A percentile compares a stretch with the other conserved stretches of the same genome.
Evolutionary conservation across 1,139 yeast species (phyloP).

Genomic region (Nakaseomyces bracarensis): DNA sequence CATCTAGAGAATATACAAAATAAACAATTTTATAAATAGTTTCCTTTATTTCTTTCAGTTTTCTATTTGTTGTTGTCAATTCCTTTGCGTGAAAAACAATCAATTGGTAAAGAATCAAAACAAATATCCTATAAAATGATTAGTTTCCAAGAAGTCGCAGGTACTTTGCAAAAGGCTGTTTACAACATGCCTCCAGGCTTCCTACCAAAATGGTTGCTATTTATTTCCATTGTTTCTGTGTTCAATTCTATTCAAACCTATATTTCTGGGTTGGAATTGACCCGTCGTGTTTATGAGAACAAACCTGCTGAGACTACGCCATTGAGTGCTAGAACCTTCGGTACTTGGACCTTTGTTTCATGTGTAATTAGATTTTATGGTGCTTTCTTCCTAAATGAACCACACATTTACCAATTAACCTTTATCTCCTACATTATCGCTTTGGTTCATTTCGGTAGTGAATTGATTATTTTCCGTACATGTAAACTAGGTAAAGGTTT

Average conservation of each 20-base stretch:
- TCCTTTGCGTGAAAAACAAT: background rate
- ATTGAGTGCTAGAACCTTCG: conserved; percentile 88
- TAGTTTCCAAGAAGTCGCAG: conserved; percentile 21
- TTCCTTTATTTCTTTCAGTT: background rate
- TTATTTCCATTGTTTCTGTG: conserved; percentile 78
- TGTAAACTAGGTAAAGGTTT: conserved; percentile 83
- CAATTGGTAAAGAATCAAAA: background rate
- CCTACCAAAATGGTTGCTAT: conserved; percentile 62
- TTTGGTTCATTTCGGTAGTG: conserved; percentile 70
- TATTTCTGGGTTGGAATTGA: conserved; percentile 58
- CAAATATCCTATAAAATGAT: conserved; percentile 12
- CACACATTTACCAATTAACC: conserved; percentile 68
- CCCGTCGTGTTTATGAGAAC: conserved; percentile 69
- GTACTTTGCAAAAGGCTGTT: conserved; percentile 19
- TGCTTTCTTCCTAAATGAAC: conserved; percentile 62
- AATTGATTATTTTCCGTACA: conserved; percentile 72
- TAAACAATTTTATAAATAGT: too few species aligned
- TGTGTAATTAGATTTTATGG: conserved; percentile 81
- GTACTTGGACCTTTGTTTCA: conserved; percentile 93
- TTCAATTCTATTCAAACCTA: conserved; percentile 92
- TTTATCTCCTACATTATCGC: conserved; percentile 82
- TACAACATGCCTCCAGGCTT: conserved; percentile 31
- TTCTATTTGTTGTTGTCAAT: background rate
- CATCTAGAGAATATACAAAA: too few species aligned
- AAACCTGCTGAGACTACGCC: conserved; percentile 61